Percentiles rank a stretch among this genome's conserved stretches.
These are phyloP conservation scores for Diaporthe sp. DNA, from an alignment of 2,329 filamentous ascomycete species.

Conservation along the genomic window DNA sequence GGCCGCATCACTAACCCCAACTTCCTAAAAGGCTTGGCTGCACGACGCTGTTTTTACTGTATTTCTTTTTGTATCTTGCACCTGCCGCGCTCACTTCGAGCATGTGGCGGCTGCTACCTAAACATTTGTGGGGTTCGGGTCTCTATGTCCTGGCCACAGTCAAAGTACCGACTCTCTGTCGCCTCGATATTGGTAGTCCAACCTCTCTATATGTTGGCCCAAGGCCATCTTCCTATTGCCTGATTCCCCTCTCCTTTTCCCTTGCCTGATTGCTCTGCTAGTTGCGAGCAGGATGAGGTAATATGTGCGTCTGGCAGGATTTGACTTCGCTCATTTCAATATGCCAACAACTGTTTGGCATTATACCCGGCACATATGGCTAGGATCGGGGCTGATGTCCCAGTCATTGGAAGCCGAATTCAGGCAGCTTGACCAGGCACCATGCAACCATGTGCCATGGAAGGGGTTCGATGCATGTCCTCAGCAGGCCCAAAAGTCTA, in stretches of 20 bases:
- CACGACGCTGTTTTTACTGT: slow-evolving; percentile 5
- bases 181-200: not conserved
- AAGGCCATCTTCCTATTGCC: not conserved
- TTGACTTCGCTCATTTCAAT: not conserved
- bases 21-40: slow-evolving; percentile 5
- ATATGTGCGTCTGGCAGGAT: not conserved
- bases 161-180: not conserved
- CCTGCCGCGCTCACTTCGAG: not conserved
- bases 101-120: not conserved
- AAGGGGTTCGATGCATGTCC: not conserved
- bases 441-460: not conserved
- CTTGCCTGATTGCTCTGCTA: not conserved
- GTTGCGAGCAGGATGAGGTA: not conserved
- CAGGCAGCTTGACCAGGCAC: not conserved
- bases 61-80: slow-evolving; percentile 16
- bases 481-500: not conserved
- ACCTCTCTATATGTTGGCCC: not conserved
- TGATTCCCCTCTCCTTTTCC: not conserved
- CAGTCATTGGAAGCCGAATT: not conserved
- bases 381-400: not conserved
- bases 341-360: not conserved
- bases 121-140: not conserved
- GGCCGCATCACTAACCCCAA: not conserved
- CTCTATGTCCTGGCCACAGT: not conserved
- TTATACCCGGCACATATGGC: not conserved